phyloP scores from a whole-genome alignment of 345 rosid species.

The Turritis glabra region DNA sequence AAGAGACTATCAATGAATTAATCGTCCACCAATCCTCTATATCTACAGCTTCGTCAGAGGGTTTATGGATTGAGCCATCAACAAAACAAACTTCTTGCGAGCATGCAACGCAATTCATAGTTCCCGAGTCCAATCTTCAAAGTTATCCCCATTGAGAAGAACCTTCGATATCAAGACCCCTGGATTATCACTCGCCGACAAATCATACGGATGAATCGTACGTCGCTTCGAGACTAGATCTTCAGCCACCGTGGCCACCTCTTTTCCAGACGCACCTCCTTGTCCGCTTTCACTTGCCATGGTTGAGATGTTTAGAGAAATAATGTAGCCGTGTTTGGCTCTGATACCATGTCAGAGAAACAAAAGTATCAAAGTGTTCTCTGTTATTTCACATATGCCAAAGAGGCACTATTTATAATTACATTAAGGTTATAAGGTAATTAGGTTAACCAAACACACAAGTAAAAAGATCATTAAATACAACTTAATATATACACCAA shows the following conservation, averaged over 20 bases:
- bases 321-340: no score
- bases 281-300: not conserved
- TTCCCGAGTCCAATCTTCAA: not conserved
- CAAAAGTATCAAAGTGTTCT: no score
- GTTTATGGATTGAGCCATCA: not conserved
- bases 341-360: no score
- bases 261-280: not conserved
- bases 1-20: not conserved
- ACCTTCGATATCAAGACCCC: not conserved
- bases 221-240: not conserved
- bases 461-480: no score
- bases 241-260: no score
- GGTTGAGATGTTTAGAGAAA: no score
- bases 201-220: not conserved
- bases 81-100: not conserved
- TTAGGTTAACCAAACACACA: no score
- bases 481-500: no score
- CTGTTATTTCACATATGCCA: no score
- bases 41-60: not conserved
- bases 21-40: not conserved
- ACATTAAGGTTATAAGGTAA: no score
- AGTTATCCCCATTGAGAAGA: not conserved
- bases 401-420: no score
- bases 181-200: not conserved
- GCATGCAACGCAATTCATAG: not conserved